Evolutionary conservation across 2,329 filamentous ascomycete species (phyloP), one percentile per base, ranked within the genome.

Genomic region (Fusarium nygamai): DNA sequence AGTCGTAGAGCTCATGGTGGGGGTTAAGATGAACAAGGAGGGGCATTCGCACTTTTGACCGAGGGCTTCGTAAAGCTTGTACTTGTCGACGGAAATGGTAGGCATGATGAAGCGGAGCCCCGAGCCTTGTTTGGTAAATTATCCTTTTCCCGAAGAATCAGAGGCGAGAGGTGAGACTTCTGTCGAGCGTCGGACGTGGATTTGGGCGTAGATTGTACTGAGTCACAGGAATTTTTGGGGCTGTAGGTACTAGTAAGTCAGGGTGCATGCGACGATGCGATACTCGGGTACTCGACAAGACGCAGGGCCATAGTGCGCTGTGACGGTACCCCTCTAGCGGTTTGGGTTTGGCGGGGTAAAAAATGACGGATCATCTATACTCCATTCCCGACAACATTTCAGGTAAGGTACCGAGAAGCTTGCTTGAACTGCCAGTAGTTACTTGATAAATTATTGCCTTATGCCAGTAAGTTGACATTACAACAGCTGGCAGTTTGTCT

Each of bases 21-120:
- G 69, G 73, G 74, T 69, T 66, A 59, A 66, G 20, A 36, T 59
- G 56, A 59, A 60, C 50, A 67, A 66, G 60, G 76, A 67, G 75
- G 76, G 76, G 76, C 72, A 77, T 72, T 80, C 84, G 78, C 84
- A 98, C 90, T 96, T 92, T 85, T 92, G 92, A 81, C 95, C 96
- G 69, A 99, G 90, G 82, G 94, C 95, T 86, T 97, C 92, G 89
- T 93, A 98, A 82, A 99, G 94, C 82, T 92, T 94, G 80, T 95
- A 95, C 88, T 98, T 99, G 88, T 98, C 94, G 79, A 98, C 95
- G 78, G 92, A 89, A 79, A 99, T 98, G 82, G 96, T 99, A 85
- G 96, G 96, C 96, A 98, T 98, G 76, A 67, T 83, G 81, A 82
- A 77, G 79, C 62, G 66, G 69, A 69, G 66, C 76, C 72, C 74